phyloP scores from a whole-genome alignment of 306 rosid species.

The Vigna radiata region DNA sequence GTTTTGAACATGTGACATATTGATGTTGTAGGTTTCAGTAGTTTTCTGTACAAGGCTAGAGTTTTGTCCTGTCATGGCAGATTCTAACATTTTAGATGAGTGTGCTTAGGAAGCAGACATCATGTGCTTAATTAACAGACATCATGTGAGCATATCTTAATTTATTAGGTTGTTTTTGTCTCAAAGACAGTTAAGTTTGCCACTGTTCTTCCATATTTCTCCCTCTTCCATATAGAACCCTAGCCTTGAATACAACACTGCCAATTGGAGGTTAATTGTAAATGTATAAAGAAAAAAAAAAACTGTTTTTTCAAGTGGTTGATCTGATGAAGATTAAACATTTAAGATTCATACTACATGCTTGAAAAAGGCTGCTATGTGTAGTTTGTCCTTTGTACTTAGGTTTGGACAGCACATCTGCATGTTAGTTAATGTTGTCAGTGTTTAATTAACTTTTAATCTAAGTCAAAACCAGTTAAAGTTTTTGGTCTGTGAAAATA shows the following conservation, averaged over 20 bases:
- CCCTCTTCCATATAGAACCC: neutral
- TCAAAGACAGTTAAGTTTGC: neutral
- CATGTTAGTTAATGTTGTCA: too few relatives aligned
- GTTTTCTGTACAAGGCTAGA: neutral
- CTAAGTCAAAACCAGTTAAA: too few relatives aligned
- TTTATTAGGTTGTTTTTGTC: neutral
- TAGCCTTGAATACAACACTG: neutral
- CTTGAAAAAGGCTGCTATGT: neutral
- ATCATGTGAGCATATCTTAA: neutral
- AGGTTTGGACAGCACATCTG: neutral
- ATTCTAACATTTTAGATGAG: neutral
- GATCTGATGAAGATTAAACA: neutral
- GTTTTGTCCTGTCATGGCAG: neutral
- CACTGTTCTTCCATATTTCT: neutral
- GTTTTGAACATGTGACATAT: neutral
- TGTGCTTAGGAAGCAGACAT: neutral
- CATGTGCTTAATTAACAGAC: constrained; percentile 4
- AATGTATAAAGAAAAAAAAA: neutral
- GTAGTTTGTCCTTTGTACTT: neutral
- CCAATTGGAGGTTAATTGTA: neutral
- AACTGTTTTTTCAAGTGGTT: neutral
- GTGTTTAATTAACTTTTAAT: too few relatives aligned
- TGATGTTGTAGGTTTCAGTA: neutral
- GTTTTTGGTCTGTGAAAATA: too few relatives aligned
- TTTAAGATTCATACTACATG: neutral